These are phyloP conservation scores for Hypomontagnella monticulosa DNA, from an alignment of 495 filamentous ascomycete species.

Conservation along the genomic window DNA sequence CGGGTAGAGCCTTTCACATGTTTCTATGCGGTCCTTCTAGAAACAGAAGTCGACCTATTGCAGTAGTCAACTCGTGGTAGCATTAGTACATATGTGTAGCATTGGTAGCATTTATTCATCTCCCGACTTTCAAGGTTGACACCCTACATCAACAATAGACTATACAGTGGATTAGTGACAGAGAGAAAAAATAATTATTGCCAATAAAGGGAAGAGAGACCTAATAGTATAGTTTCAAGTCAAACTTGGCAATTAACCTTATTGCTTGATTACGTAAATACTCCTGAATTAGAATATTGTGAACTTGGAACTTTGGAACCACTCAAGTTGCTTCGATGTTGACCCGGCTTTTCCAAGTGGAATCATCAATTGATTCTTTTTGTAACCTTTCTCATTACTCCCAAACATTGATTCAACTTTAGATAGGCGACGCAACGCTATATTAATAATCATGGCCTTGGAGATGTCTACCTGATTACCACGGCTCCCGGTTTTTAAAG, in stretches of 20 bases:
- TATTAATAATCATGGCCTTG: constrained; percentile 10
- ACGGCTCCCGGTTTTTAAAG: constrained; percentile 3
- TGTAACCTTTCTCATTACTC: constrained; percentile 5
- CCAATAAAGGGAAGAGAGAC: constrained; percentile 15
- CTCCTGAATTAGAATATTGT: not conserved
- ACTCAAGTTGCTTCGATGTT: too few species aligned
- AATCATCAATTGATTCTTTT: too few species aligned
- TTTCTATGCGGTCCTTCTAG: not conserved
- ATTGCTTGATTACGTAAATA: constrained; percentile 19
- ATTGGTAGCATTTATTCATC: not conserved
- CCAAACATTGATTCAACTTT: constrained; percentile 4
- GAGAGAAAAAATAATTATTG: constrained; percentile 4
- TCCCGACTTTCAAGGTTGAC: too few species aligned
- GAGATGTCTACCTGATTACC: not conserved
- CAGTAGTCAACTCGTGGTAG: constrained; percentile 9
- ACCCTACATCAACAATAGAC: constrained; percentile 1
- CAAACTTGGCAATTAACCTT: not conserved
- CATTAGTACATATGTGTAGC: too few species aligned
- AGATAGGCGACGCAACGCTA: constrained; percentile 10
- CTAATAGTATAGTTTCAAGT: not conserved
- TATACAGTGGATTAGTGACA: not conserved
- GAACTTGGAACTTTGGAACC: too few species aligned
- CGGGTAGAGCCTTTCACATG: constrained; percentile 30
- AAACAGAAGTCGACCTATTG: too few species aligned
- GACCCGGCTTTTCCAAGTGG: too few species aligned